Conservation (phyloP, 306 rosid species). For the Prunus mira region DNA sequence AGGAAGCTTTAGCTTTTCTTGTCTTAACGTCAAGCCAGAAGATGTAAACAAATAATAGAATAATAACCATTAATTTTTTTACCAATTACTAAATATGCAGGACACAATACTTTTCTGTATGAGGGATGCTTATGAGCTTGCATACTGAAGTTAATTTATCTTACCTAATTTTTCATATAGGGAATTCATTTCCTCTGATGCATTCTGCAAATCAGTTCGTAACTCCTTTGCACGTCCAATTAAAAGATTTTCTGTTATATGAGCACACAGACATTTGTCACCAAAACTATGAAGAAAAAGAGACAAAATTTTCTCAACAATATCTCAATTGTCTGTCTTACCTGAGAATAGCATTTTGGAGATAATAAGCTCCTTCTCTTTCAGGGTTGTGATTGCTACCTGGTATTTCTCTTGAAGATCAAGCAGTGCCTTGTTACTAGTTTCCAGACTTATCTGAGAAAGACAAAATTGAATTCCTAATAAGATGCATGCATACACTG, state of each 20-base stretch:
- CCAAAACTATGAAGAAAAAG: background rate
- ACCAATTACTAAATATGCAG: background rate
- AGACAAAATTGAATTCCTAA: background rate
- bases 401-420: conserved; percentile 68
- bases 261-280: conserved; percentile 18
- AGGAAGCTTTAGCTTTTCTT: background rate
- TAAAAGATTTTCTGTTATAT: conserved; percentile 60
- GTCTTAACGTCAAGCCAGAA: background rate
- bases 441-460: conserved; percentile 58
- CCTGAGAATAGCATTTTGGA: conserved; percentile 76
- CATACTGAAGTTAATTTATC: background rate
- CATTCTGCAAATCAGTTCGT: conserved; percentile 61
- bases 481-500: background rate
- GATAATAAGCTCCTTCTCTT: conserved; percentile 70
- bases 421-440: conserved; percentile 46
- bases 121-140: background rate
- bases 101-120: background rate
- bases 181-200: conserved; percentile 62
- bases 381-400: conserved; percentile 51
- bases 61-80: background rate
- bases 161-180: conserved; percentile 69
- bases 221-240: conserved; percentile 75
- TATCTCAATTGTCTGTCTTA: conserved; percentile 23
- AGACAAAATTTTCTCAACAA: background rate
- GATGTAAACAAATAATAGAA: background rate